Conservation (phyloP, 805 yeast species). For the Starmera dryadoides region DNA sequence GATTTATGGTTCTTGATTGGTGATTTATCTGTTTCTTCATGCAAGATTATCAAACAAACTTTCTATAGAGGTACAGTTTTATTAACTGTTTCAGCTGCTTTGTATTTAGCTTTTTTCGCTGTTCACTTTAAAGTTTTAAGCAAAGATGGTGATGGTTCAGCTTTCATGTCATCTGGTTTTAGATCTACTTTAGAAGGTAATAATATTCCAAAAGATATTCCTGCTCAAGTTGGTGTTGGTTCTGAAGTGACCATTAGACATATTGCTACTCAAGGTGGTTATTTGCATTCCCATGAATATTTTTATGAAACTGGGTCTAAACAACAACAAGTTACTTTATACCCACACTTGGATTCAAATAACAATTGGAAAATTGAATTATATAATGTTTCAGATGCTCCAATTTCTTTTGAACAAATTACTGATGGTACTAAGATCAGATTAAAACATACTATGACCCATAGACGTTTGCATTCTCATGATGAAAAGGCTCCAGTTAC, state of each 20-base stretch:
- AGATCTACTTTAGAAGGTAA: constrained; percentile 56
- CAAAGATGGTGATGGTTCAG: constrained; percentile 64
- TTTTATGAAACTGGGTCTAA: constrained; percentile 71
- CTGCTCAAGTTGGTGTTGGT: constrained; percentile 67
- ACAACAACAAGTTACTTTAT: constrained; percentile 77
- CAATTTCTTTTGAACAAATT: constrained; percentile 53
- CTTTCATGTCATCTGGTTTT: constrained; percentile 68
- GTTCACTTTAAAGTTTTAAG: constrained; percentile 53
- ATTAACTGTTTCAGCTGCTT: constrained; percentile 47
- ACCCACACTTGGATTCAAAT: constrained; percentile 71
- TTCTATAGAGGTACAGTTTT: constrained; percentile 43
- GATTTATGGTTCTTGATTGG: constrained; percentile 70
- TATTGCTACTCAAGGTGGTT: constrained; percentile 66
- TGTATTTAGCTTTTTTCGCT: constrained; percentile 54
- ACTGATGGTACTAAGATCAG: constrained; percentile 66
- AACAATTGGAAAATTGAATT: constrained; percentile 69
- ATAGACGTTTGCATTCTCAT: constrained; percentile 72
- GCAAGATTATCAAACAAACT: constrained; percentile 38
- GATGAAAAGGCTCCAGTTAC: constrained; percentile 76
- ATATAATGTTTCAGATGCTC: constrained; percentile 50
- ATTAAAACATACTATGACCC: constrained; percentile 50
- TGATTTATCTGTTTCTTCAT: constrained; percentile 48
- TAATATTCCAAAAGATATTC: constrained; percentile 48
- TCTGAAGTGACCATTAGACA: constrained; percentile 65
- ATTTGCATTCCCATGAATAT: constrained; percentile 74